These are phyloP conservation scores for Neoboletus brunneissimus DNA, from an alignment of 768 basidiomycete genomes.

Conservation along the genomic window DNA sequence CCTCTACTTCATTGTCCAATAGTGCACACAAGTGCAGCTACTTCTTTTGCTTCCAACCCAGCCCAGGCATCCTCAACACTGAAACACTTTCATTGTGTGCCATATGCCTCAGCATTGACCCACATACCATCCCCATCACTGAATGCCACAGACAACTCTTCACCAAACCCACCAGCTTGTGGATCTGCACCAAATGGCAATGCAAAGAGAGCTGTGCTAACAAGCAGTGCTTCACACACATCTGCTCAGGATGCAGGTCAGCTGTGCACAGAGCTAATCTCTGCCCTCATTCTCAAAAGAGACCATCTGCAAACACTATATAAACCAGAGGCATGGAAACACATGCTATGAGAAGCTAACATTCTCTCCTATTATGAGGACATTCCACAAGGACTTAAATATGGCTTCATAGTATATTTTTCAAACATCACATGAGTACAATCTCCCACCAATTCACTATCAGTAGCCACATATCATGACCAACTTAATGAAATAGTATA, in stretches of 20 bases:
- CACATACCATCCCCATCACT: not conserved
- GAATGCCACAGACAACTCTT: not conserved
- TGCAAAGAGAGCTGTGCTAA: not conserved
- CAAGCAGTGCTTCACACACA: not conserved
- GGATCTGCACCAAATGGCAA: not conserved
- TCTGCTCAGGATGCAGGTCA: not conserved
- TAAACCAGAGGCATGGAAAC: not conserved
- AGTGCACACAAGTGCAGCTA: too few species aligned
- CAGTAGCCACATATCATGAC: fast-evolving
- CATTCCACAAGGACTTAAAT: not conserved
- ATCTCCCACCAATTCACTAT: not conserved
- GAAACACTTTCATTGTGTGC: not conserved
- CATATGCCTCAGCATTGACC: not conserved
- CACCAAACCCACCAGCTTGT: not conserved
- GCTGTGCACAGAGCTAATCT: not conserved
- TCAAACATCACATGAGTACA: not conserved
- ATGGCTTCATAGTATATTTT: not conserved
- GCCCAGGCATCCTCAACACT: too few species aligned
- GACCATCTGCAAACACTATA: not conserved
- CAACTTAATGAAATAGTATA: not conserved
- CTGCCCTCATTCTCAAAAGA: not conserved
- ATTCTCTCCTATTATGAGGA: not conserved
- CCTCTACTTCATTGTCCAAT: too few species aligned
- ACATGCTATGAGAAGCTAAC: fast-evolving
- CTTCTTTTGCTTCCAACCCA: too few species aligned